Evolutionary conservation across 345 rosid species (phyloP).

Genomic region (Clausena lansium): DNA sequence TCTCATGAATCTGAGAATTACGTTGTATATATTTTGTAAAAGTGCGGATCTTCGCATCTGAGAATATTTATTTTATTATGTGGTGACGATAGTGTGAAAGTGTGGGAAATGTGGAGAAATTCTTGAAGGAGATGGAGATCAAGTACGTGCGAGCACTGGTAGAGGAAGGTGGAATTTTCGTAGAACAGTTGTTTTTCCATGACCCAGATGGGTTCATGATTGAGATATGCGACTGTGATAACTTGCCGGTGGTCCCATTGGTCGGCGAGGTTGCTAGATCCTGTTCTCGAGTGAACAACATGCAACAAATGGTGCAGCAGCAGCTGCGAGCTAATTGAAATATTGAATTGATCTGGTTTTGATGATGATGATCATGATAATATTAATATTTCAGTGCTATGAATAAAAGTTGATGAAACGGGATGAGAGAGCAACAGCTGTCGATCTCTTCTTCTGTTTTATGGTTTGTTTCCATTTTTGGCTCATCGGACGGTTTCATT

Average conservation of each 20-base stretch:
- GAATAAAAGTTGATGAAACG: too few species aligned
- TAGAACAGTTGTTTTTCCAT: slow-evolving; percentile 89
- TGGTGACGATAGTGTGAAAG: slow-evolving; percentile 59
- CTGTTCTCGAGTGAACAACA: slow-evolving; percentile 44
- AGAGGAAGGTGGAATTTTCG: slow-evolving; percentile 79
- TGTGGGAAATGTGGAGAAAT: slow-evolving; percentile 77
- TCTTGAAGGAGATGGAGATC: slow-evolving; percentile 61
- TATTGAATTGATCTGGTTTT: too few species aligned
- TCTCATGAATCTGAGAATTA: too few species aligned
- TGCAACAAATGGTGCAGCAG: slow-evolving; percentile 27
- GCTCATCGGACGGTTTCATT: not conserved
- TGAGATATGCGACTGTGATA: slow-evolving; percentile 88
- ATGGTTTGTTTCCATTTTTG: too few species aligned
- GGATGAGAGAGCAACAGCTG: too few species aligned
- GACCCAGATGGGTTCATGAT: slow-evolving; percentile 94
- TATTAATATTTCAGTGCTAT: too few species aligned
- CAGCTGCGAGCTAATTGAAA: slow-evolving; percentile 10
- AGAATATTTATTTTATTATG: not conserved
- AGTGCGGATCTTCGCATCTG: too few species aligned
- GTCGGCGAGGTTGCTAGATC: slow-evolving; percentile 51
- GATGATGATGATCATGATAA: too few species aligned
- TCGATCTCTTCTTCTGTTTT: too few species aligned
- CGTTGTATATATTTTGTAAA: too few species aligned
- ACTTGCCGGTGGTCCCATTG: slow-evolving; percentile 71
- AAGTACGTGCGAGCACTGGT: slow-evolving; percentile 55